Evolutionary conservation across 768 basidiomycete genomes (phyloP), one percentile per base, ranked within the genome.

Genomic region (Tricholoma terreum): DNA sequence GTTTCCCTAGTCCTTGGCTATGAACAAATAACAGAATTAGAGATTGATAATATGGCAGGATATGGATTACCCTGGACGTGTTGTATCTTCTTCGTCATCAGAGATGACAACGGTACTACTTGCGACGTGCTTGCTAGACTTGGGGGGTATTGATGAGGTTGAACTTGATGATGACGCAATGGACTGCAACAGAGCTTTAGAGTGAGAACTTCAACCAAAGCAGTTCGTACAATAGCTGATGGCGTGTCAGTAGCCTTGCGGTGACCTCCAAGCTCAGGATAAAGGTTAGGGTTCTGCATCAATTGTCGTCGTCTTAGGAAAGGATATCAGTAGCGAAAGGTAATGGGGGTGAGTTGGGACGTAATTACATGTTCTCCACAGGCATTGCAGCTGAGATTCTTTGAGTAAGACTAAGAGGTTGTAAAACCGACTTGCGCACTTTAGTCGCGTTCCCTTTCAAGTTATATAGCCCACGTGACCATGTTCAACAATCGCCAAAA

Each of bases 311-410:
- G 72, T 49, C 75, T 75, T 42, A 19, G 54, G 4, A 45, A 43
- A 54, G 4, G 51, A 31, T 12, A 22, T 35, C 24, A 58, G 50
- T 22, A 30, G 50, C 19, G 22, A 9, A 14, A 8, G n/a, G 21
- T 22, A 12, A 12, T 35, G 1, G 35, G 7, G 27, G 6, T 33
- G 35, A 24, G 15, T 9, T 22, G 19, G 36, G 21, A 53, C 12
- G 27, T 30, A 45, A 67, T 55, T 61, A 74, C 75, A 76, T 61
- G 24, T 72, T 62, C 65, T 76, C 75, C 45, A 74, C 54, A n/a
- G 73, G 70, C 70, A 72, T 73, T 46, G 46, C 22, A 10, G 35
- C 21, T 19, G 17, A 9, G 45, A 48, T 53, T 22, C 40, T 50
- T 50, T 40, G 33, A 17, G n/a, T n/a, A n/a, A n/a, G 38, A 40